These are phyloP conservation scores for Cubamyces lactineus DNA, from an alignment of 768 basidiomycete genomes.

Conservation along the genomic window DNA sequence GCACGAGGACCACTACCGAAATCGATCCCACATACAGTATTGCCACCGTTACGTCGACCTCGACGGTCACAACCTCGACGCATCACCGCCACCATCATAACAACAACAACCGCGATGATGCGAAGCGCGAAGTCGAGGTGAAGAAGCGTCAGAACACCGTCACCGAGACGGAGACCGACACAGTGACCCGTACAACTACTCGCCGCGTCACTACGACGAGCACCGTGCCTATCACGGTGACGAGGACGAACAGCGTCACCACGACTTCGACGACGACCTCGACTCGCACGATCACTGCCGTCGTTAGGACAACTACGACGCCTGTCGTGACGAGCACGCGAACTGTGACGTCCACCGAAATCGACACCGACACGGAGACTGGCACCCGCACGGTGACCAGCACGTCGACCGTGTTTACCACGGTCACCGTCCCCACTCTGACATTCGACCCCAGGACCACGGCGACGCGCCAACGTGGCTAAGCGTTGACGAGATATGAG, in stretches of 20 bases:
- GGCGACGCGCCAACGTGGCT: conserved; percentile 6
- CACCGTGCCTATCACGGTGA: background rate
- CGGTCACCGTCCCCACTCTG: conserved; percentile 1
- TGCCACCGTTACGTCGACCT: conserved; percentile 13
- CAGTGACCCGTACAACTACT: background rate
- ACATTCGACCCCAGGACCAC: conserved; percentile 11
- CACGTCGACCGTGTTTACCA: background rate
- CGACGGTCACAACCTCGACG: background rate
- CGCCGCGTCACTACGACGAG: background rate
- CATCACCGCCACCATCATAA: background rate
- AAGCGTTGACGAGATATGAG: background rate
- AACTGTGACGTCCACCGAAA: conserved; percentile 5
- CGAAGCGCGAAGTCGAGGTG: background rate
- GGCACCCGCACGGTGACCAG: conserved; percentile 12
- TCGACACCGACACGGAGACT: background rate
- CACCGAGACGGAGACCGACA: background rate
- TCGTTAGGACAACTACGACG: background rate
- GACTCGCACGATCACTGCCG: background rate
- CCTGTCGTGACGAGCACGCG: background rate
- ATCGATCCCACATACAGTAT: conserved; percentile 1
- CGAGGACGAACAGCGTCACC: background rate
- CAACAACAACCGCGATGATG: background rate
- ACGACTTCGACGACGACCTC: background rate
- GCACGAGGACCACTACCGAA: background rate
- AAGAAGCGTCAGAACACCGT: background rate